Evolutionary conservation across 768 basidiomycete genomes (phyloP), one percentile per base, ranked within the genome.

Genomic region (Wakefieldia striispora): DNA sequence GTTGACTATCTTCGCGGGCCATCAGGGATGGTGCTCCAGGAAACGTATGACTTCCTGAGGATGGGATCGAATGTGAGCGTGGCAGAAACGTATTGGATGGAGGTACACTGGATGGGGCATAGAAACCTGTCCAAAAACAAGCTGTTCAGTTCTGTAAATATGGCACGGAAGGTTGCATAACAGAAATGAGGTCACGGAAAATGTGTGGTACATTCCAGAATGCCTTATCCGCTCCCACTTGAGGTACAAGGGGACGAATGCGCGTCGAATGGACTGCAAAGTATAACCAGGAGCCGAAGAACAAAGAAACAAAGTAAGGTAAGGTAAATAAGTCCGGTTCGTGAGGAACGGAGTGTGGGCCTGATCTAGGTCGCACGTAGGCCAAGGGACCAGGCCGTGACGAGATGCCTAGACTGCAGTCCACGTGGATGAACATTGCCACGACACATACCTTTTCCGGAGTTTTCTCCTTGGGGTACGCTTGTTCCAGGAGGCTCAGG

Each of bases 361-460:
- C n/a, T n/a, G n/a, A n/a, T n/a, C n/a, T n/a, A n/a, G n/a, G n/a
- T 26, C 21, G 11, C 23, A 33, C 13, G 23, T 31, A 9, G 13
- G 43, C 36, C 37, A 8, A 36, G 24, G 16, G 20, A 20, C 21
- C 6, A 29, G 21, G 29, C 41, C 26, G 26, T 27, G 35, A 34
- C 21, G 41, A 24, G 27, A 38, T 31, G 46, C 21, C 45, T 55
- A 37, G 46, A 37, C 45, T 40, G 38, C n/a, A n/a, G n/a, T n/a
- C n/a, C n/a, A n/a, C n/a, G n/a, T n/a, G n/a, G n/a, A n/a, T n/a
- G n/a, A n/a, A n/a, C 33, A 45, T 51, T 51, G 19, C 52, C 40
- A 53, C 40, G 49, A 55, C 40, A 58, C 58, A 58, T 55, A 60
- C 58, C 58, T 43, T 49, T 57, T 54, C 50, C 42, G 44, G 47